Percentiles rank a stretch among this genome's conserved stretches.
Evolutionary conservation across 495 filamentous ascomycete species (phyloP).

Genomic region (Hyphodiscus hymeniophilus): DNA sequence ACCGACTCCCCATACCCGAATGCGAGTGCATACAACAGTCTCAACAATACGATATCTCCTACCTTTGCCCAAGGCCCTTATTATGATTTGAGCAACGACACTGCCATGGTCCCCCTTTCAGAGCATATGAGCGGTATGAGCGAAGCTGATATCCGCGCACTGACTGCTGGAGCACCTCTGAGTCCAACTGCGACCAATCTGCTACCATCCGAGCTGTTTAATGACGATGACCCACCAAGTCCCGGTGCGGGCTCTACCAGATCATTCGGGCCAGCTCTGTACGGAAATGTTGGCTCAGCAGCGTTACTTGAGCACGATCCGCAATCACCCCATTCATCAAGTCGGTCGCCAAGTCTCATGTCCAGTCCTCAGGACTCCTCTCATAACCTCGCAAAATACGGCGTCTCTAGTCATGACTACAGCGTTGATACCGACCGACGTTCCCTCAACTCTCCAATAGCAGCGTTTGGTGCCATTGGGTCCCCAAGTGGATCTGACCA

Average conservation of each 20-base stretch:
- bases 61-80: slow-evolving; percentile 45
- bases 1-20: slow-evolving; percentile 19
- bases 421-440: slow-evolving; percentile 25
- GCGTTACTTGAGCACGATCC: slow-evolving; percentile 40
- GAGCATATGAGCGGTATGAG: slow-evolving; percentile 26
- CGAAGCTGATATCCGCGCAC: slow-evolving; percentile 33
- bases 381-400: slow-evolving; percentile 43
- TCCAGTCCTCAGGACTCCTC: slow-evolving; percentile 58
- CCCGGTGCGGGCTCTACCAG: slow-evolving; percentile 25
- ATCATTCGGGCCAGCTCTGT: slow-evolving; percentile 29
- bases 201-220: slow-evolving; percentile 71
- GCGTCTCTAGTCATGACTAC: slow-evolving; percentile 23
- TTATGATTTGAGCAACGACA: slow-evolving; percentile 37
- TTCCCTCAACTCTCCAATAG: slow-evolving; percentile 25
- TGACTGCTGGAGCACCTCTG: slow-evolving; percentile 60
- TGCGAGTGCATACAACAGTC: slow-evolving; percentile 19
- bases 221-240: slow-evolving; percentile 57
- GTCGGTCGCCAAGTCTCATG: slow-evolving; percentile 52
- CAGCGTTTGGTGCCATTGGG: slow-evolving; percentile 22
- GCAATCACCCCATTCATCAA: slow-evolving; percentile 65
- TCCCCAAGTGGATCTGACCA: slow-evolving; percentile 10
- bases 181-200: slow-evolving; percentile 74
- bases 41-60: slow-evolving; percentile 33
- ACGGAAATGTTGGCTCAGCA: slow-evolving; percentile 30
- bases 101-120: slow-evolving; percentile 21